Percentiles rank a stretch among this genome's conserved stretches.
phyloP scores from a whole-genome alignment of 2,329 filamentous ascomycete species.

The Colletotrichum noveboracense region DNA sequence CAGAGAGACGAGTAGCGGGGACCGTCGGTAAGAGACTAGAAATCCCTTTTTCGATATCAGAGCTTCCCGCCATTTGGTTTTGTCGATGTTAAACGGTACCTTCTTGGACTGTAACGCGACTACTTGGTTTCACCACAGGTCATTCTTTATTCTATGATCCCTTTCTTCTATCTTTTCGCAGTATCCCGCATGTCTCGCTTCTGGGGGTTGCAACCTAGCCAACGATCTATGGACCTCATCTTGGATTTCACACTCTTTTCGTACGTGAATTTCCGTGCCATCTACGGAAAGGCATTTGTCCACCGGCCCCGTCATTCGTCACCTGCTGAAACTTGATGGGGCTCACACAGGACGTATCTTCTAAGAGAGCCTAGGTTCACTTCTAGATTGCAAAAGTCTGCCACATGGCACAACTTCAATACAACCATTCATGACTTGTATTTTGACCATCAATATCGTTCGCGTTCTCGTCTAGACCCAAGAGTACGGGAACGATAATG shows the following conservation, averaged over 20 bases:
- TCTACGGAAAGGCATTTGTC: not conserved
- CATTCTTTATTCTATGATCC: accelerated
- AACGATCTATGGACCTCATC: not conserved
- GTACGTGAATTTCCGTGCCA: not conserved
- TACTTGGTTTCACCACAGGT: accelerated
- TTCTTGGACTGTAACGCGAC: not conserved
- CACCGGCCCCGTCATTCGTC: not conserved
- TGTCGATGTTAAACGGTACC: not conserved
- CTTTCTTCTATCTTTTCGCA: accelerated
- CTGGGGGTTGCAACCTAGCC: accelerated
- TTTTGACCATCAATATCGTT: no score
- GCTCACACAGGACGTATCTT: not conserved
- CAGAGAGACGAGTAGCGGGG: not conserved
- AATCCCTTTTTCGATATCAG: not conserved
- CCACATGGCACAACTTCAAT: not conserved
- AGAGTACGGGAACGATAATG: not conserved
- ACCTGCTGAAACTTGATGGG: not conserved
- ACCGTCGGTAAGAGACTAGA: not conserved
- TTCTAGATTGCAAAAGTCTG: not conserved
- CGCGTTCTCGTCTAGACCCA: not conserved
- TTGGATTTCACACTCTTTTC: not conserved
- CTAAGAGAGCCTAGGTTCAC: not conserved
- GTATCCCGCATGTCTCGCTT: accelerated
- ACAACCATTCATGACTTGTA: not conserved
- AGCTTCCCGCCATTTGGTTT: not conserved